Evolutionary conservation across 2,329 filamentous ascomycete genomes (phyloP).

Genomic region (Colletotrichum brevisporum): DNA sequence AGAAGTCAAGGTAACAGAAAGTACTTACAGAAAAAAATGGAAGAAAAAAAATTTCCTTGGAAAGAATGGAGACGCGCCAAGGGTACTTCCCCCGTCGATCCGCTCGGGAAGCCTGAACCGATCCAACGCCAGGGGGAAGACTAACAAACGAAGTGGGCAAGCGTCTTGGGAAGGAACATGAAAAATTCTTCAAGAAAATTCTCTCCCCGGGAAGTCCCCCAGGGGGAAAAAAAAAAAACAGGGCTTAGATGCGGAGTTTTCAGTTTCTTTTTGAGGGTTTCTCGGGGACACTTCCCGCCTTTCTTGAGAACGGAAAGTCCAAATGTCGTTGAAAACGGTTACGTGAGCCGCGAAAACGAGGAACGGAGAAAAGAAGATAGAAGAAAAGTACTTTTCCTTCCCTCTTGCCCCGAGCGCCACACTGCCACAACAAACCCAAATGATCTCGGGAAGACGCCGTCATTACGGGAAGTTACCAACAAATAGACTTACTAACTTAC

Average conservation of each 20-base stretch:
- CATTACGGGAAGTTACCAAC: no score
- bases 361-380: neutral
- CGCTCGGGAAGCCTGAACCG: conserved; percentile 9
- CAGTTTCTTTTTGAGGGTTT: neutral
- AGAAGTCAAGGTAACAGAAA: no score
- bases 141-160: neutral
- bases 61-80: neutral
- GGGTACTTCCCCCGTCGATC: neutral
- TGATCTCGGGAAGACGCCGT: no score
- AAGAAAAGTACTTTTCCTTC: neutral
- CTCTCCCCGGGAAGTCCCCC: neutral
- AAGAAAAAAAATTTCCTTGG: neutral
- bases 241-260: conserved; percentile 5
- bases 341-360: neutral
- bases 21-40: neutral
- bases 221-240: neutral
- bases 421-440: neutral
- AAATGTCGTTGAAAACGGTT: no score
- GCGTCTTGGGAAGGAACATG: neutral
- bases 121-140: conserved; percentile 3
- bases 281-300: no score
- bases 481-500: no score
- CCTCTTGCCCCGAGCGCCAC: neutral
- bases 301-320: no score
- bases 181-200: conserved; percentile 20